These are phyloP conservation scores for Spencermartinsiella europaea DNA, from an alignment of 805 yeast species.

Conservation along the genomic window DNA sequence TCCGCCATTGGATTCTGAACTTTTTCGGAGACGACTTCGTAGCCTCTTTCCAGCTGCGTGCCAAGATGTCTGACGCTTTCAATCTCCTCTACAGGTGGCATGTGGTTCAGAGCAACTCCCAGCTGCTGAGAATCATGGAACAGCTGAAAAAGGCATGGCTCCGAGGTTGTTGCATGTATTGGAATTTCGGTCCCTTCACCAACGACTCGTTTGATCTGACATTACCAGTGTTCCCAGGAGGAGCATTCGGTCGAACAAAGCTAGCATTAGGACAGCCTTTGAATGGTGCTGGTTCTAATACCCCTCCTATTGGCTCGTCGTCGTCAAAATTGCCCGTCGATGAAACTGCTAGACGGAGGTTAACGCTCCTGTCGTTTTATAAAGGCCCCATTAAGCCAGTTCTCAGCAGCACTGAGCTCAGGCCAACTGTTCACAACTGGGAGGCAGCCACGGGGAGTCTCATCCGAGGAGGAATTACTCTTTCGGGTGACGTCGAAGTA, in stretches of 20 bases:
- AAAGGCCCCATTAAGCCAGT: slow-evolving; percentile 18
- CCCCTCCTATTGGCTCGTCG: too few species aligned
- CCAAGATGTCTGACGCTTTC: slow-evolving; percentile 34
- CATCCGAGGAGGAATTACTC: slow-evolving; percentile 25
- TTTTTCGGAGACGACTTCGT: slow-evolving; percentile 84
- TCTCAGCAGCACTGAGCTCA: slow-evolving; percentile 4
- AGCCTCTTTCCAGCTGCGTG: slow-evolving; percentile 44
- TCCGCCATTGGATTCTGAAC: slow-evolving; percentile 87
- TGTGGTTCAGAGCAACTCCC: slow-evolving; percentile 23
- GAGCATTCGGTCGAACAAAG: slow-evolving; percentile 23
- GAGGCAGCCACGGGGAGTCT: slow-evolving; percentile 16
- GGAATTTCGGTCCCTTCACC: slow-evolving; percentile 24
- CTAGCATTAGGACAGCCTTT: neutral
- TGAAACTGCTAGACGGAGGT: slow-evolving; percentile 9
- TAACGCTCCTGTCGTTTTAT: slow-evolving; percentile 17
- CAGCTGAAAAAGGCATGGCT: slow-evolving; percentile 51
- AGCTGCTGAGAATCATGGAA: slow-evolving; percentile 34
- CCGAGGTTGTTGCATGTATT: slow-evolving; percentile 31
- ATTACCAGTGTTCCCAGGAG: slow-evolving; percentile 30
- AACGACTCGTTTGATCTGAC: slow-evolving; percentile 19
- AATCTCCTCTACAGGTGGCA: slow-evolving; percentile 32
- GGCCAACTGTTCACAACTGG: neutral
- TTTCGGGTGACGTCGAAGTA: slow-evolving; percentile 17
- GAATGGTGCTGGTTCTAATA: too few species aligned
- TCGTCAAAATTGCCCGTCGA: neutral